These are phyloP conservation scores for Pachyrhizus erosus DNA, from an alignment of 306 rosid species.

Conservation along the genomic window DNA sequence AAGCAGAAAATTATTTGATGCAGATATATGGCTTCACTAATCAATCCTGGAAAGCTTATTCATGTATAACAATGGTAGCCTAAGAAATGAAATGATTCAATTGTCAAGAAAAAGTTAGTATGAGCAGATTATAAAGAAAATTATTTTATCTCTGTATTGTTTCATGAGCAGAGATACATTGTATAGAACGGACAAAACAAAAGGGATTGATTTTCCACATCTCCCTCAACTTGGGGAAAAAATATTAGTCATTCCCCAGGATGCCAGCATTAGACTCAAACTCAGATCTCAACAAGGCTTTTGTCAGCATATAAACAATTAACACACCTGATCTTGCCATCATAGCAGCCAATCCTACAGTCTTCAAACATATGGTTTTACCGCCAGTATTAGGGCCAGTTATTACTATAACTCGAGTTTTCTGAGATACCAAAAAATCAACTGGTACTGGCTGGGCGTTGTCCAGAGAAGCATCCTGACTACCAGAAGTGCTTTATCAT, in stretches of 20 bases:
- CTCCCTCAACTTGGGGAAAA: background rate
- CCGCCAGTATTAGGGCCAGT: constrained; percentile 99
- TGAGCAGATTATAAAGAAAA: background rate
- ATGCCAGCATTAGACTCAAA: background rate
- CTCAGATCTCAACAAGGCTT: background rate
- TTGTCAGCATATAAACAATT: background rate
- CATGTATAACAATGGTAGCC: constrained; percentile 15
- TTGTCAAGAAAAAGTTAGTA: constrained; percentile 3
- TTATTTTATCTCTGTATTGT: background rate
- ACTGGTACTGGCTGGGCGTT: constrained; percentile 78
- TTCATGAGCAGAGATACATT: background rate
- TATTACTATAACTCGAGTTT: constrained; percentile 78
- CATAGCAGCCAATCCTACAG: constrained; percentile 93
- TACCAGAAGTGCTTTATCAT: constrained; percentile 43
- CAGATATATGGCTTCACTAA: constrained; percentile 1
- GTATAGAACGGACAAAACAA: background rate
- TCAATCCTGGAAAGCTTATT: constrained; percentile 30
- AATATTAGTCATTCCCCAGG: background rate
- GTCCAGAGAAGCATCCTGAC: constrained; percentile 67
- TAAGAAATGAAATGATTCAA: constrained; percentile 39
- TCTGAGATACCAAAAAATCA: constrained; percentile 70
- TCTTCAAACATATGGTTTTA: constrained; percentile 91
- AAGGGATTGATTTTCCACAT: background rate
- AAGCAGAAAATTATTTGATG: constrained; percentile 16
- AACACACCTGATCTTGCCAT: constrained; percentile 95